Percentiles rank a stretch among this genome's conserved stretches.
Conservation (phyloP, 2,329 filamentous ascomycete species). For the Aspergillus hiratsukae region DNA sequence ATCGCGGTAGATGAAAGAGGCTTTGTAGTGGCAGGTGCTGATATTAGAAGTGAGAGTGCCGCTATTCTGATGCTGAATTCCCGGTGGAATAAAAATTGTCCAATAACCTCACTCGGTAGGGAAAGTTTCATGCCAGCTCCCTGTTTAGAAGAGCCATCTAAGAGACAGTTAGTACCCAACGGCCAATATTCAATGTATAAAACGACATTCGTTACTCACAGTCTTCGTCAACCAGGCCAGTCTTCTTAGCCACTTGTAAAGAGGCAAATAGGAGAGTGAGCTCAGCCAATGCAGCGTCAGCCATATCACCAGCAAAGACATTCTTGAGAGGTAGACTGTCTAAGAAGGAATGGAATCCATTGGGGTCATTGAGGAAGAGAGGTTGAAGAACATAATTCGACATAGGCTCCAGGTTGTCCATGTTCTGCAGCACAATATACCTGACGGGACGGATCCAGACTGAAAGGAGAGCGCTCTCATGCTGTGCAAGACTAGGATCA, state of each 20-base stretch:
- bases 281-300: constrained; percentile 48
- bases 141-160: constrained; percentile 27
- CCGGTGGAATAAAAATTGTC: constrained; percentile 41
- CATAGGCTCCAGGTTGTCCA: constrained; percentile 32
- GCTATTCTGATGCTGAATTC: constrained; percentile 67
- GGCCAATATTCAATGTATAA: constrained; percentile 3
- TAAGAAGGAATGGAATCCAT: constrained; percentile 48
- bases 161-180: constrained; percentile 9
- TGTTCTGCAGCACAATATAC: constrained; percentile 33
- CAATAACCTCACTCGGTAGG: constrained; percentile 33
- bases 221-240: constrained; percentile 65
- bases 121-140: constrained; percentile 18
- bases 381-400: constrained; percentile 35
- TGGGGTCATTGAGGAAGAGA: constrained; percentile 30
- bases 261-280: constrained; percentile 61
- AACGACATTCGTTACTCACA: constrained; percentile 38
- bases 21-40: constrained; percentile 68
- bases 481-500: neutral
- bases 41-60: constrained; percentile 75
- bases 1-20: constrained; percentile 64
- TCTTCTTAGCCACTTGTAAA: constrained; percentile 67
- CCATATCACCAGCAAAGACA: constrained; percentile 44
- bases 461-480: constrained; percentile 13
- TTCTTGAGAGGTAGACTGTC: constrained; percentile 51
- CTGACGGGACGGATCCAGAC: constrained; percentile 37